These are phyloP conservation scores for Fusarium drepaniforme DNA, from an alignment of 2,329 filamentous ascomycete species.

Conservation along the genomic window DNA sequence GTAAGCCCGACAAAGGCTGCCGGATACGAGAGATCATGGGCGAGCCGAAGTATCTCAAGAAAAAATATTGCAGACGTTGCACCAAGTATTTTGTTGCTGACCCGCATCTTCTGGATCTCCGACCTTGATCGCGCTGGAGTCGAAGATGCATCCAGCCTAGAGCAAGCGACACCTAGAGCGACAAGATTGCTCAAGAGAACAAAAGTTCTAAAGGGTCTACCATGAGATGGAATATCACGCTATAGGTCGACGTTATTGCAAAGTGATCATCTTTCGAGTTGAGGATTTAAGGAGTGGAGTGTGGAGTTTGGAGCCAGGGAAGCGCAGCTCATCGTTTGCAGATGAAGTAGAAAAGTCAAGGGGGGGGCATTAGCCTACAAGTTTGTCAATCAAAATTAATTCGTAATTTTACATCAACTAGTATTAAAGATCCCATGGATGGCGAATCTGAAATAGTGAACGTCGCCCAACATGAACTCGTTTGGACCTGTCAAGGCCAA, in stretches of 20 bases:
- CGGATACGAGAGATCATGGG: neutral
- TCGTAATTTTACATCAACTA: neutral
- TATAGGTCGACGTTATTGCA: neutral
- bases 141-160: neutral
- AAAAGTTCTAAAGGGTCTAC: neutral
- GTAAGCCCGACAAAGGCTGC: neutral
- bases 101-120: neutral
- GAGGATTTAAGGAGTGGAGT: neutral
- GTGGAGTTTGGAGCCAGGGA: neutral
- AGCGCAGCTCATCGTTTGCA: neutral
- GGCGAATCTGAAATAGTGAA: neutral
- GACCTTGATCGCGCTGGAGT: neutral
- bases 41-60: neutral
- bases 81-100: neutral
- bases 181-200: neutral
- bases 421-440: neutral
- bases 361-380: neutral
- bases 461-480: neutral
- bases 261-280: neutral
- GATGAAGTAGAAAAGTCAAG: neutral
- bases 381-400: neutral
- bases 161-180: neutral
- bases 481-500: neutral
- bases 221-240: no score
- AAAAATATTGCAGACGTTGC: neutral